These are phyloP conservation scores for Phlebiopsis flavidoalba DNA, from an alignment of 768 basidiomycete species.

Conservation along the genomic window DNA sequence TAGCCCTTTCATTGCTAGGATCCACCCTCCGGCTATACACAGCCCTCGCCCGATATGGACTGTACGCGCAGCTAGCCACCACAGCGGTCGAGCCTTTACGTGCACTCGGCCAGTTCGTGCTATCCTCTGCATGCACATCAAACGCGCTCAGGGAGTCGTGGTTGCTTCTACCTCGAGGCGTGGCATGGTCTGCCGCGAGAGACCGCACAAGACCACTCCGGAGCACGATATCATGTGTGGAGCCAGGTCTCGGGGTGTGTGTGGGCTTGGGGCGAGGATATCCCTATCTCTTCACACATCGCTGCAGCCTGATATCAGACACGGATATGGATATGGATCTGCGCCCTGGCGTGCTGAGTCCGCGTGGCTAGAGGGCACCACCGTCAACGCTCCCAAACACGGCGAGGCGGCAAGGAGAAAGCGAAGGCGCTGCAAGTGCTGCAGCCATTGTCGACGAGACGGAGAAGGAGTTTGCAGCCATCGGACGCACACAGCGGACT, in stretches of 20 bases:
- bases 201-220: constrained; percentile 89
- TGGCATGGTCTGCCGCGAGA: constrained; percentile 73
- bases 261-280: constrained; percentile 46
- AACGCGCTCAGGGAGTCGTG: constrained; percentile 41
- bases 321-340: constrained; percentile 1
- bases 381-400: constrained; percentile 60
- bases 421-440: constrained; percentile 28
- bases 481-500: constrained; percentile 15
- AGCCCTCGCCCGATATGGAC: constrained; percentile 69
- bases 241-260: constrained; percentile 74
- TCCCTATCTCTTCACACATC: constrained; percentile 19
- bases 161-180: constrained; percentile 42
- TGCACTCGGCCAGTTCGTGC: constrained; percentile 42
- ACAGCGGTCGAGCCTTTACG: constrained; percentile 55
- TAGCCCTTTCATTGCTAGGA: constrained; percentile 43
- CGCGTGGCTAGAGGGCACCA: constrained; percentile 75
- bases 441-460: constrained; percentile 31
- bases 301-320: too few relatives aligned
- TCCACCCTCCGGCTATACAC: constrained; percentile 61
- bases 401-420: constrained; percentile 69
- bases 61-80: constrained; percentile 65
- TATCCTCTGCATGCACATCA: constrained; percentile 33
- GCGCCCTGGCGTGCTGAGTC: constrained; percentile 47
- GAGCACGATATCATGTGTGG: constrained; percentile 89
- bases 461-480: constrained; percentile 23